phyloP scores from a whole-genome alignment of 805 yeast species.

The Debaryomyces prosopidis region DNA sequence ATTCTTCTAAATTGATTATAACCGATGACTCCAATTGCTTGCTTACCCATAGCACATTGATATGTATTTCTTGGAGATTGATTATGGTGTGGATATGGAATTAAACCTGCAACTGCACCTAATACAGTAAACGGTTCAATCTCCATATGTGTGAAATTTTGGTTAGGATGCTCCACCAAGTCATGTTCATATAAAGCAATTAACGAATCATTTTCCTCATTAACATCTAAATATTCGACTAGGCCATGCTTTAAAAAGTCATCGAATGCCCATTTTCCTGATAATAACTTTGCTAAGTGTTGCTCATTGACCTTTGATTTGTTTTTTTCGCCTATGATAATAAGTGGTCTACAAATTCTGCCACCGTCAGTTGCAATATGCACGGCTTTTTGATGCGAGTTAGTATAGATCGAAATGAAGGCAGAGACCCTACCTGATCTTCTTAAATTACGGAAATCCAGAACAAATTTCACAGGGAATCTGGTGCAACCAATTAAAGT shows the following conservation, averaged over 20 bases:
- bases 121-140: constrained; percentile 92
- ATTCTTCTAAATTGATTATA: constrained; percentile 95
- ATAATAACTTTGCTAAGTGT: constrained; percentile 62
- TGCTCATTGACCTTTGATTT: constrained; percentile 66
- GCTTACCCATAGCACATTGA: constrained; percentile 97
- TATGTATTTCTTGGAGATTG: constrained; percentile 91
- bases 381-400: constrained; percentile 87
- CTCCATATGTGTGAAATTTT: constrained; percentile 81
- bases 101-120: constrained; percentile 91
- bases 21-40: constrained; percentile 99
- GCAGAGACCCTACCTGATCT: constrained; percentile 84
- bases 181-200: constrained; percentile 83
- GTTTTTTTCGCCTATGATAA: constrained; percentile 73
- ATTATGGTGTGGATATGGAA: constrained; percentile 91
- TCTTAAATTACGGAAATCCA: constrained; percentile 75
- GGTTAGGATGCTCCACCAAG: constrained; percentile 44
- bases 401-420: constrained; percentile 87
- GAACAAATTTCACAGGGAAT: constrained; percentile 80
- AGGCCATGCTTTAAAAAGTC: constrained; percentile 83
- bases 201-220: constrained; percentile 92
- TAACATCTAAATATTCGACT: constrained; percentile 94
- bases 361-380: constrained; percentile 99
- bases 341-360: constrained; percentile 93
- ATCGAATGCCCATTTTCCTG: constrained; percentile 83
- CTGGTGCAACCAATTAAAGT: constrained; percentile 88